Evolutionary conservation across 768 basidiomycete genomes (phyloP), one percentile per base, ranked within the genome.

Genomic region (Peribolospora kevripleyi): DNA sequence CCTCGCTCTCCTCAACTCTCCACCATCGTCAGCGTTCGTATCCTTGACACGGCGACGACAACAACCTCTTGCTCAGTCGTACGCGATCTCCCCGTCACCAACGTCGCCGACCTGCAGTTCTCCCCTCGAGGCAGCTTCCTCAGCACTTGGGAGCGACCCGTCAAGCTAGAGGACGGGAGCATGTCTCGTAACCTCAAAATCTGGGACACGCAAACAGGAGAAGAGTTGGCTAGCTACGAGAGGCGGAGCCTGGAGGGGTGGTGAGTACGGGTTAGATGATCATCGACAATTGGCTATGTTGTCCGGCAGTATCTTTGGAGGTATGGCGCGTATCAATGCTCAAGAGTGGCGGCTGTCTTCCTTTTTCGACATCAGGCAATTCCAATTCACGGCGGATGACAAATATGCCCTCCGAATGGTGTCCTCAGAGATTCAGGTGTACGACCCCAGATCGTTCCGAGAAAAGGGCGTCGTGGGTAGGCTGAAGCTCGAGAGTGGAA

Each of bases 91-190:
- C 67, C 74, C 48, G 70, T 84, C 52, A 74, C 80, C 62, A 82
- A 80, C 62, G 75, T 82, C 58, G 66, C 87, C 53, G 93, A 95
- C 64, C 66, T 95, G 62, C 75, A 75, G 62, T 93, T 98, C 69
- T 97, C 91, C 5, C 90, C 93, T 7, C 76, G 82, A 58, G 90
- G 86, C 45, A 86, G 83, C 0, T 95, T 85, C 68, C 65, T 98
- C 47, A 90, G 86, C 53, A 90, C 85, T 50, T 97, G 90, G 85
- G 90, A 95, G 70, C 77, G 93, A 56, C 84, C 82, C 76, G 77
- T 78, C 62, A 93, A 93, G 70, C 75, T 83, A 51, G 90, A 87
- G 66, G 88, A 88, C 60, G 85, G 83, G 54, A 66, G 76, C 2
- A 85, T 87, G 68, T 84, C 91, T 74, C 90, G 84, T 72, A 98